Evolutionary conservation across 208 protist species (phyloP), one percentile per base, ranked within the genome.

Genomic region (Spongospora subterranea): DNA sequence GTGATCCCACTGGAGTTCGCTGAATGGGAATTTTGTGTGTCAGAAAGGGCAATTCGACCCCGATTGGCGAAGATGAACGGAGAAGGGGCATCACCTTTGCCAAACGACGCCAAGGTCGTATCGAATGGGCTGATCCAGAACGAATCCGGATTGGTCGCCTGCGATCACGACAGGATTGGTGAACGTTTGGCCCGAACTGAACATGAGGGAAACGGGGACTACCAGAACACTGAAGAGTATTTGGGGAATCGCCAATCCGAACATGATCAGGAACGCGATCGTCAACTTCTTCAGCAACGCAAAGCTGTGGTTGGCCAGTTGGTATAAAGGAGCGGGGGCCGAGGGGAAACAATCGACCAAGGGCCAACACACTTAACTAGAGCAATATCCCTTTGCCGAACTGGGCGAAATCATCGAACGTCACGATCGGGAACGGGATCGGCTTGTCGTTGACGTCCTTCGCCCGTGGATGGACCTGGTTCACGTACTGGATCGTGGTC

Each of bases 281-380:
- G 71, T 43, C 71, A 82, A 43, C 71, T 82, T 82, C 71, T 82
- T 82, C 71, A 82, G 71, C 71, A 82, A 45, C 35, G 71, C 35
- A n/a, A 82, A 82, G 35, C 71, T 82, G n/a, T 45, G 71, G n/a
- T n/a, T n/a, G n/a, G n/a, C n/a, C n/a, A 35, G n/a, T 82, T 43
- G 17, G 24, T 6, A 29, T 24, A 60, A 60, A 60, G 24, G 50
- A 29, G 50, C 24, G 50, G 6, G 24, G 24, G 24, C 24, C 6
- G 50, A 60, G 6, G 50, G 6, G 13, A 60, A 60, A 60, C 13
- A 60, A 6, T 60, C 13, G 35, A 82, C 71, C 17, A 6, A 82
- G n/a, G n/a, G n/a, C n/a, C n/a, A n/a, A n/a, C n/a, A n/a, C n/a
- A n/a, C n/a, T n/a, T n/a, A n/a, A n/a, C 71, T 82, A 82, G 17